Evolutionary conservation across 176 grass and related monocot genomes (phyloP).

Genomic region (Zoysia pacifica): DNA sequence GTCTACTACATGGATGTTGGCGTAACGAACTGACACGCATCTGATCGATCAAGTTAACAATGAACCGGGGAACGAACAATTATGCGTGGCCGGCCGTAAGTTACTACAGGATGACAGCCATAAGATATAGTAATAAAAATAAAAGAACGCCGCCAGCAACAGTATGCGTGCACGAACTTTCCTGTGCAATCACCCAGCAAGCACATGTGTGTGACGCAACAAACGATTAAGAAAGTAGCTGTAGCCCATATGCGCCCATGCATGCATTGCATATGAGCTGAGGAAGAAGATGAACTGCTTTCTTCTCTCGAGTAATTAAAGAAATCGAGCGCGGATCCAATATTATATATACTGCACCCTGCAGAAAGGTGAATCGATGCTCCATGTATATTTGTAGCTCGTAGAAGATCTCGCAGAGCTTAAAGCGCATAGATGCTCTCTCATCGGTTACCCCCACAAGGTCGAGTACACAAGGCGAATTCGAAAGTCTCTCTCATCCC

Average conservation of each 20-base stretch:
- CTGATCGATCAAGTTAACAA: too few species aligned
- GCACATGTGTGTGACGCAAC: constrained; percentile 14
- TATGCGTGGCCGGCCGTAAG: too few species aligned
- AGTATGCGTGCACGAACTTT: constrained; percentile 23
- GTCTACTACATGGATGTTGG: too few species aligned
- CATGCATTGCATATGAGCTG: not conserved
- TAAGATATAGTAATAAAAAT: not conserved
- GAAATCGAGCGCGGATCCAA: not conserved
- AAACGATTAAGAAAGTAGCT: not conserved
- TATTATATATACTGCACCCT: not conserved
- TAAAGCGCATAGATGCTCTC: constrained; percentile 6
- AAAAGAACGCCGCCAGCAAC: not conserved
- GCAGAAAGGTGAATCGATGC: constrained; percentile 28
- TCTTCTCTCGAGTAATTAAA: not conserved
- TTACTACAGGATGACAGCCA: not conserved
- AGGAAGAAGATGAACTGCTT: not conserved
- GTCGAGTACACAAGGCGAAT: not conserved
- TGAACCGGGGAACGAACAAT: too few species aligned
- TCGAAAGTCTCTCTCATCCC: not conserved
- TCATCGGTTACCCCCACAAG: not conserved
- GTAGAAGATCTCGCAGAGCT: not conserved
- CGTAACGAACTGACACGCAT: too few species aligned
- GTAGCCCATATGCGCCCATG: not conserved
- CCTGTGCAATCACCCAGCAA: not conserved
- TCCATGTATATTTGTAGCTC: too few species aligned